Conservation (phyloP, 108 stramenopile species). For the Cyclotella atomus region DNA sequence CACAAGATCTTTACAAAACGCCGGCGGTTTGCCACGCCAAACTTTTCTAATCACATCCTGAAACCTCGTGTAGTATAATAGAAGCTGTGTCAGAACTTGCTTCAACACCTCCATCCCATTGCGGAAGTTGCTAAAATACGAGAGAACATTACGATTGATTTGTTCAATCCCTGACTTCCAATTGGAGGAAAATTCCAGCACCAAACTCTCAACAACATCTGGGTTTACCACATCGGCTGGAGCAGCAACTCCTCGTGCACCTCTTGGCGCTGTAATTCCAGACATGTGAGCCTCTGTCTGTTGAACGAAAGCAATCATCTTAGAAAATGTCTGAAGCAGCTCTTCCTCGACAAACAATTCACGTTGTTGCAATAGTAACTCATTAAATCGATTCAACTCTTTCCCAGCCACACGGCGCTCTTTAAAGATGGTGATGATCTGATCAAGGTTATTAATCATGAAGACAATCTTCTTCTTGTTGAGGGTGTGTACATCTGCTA, state of each 20-base stretch:
- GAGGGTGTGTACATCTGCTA: constrained; percentile 79
- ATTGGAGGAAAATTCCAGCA: constrained; percentile 90
- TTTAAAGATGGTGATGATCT: constrained; percentile 91
- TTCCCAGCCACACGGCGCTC: constrained; percentile 92
- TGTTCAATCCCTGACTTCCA: constrained; percentile 93
- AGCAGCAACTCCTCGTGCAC: constrained; percentile 55
- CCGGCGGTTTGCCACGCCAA: constrained; percentile 81
- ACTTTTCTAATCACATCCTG: constrained; percentile 93
- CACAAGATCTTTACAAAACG: constrained; percentile 95
- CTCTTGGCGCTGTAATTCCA: constrained; percentile 41
- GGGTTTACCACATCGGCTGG: constrained; percentile 72
- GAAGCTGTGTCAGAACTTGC: constrained; percentile 95
- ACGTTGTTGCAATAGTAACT: constrained; percentile 84
- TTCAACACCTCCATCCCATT: constrained; percentile 99
- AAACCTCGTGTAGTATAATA: constrained; percentile 98
- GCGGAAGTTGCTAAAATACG: constrained; percentile 96
- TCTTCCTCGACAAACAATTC: constrained; percentile 98
- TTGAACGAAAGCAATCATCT: constrained; percentile 96
- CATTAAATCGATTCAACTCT: constrained; percentile 92
- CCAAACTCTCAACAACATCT: constrained; percentile 88
- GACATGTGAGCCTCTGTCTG: constrained; percentile 89
- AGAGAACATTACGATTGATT: constrained; percentile 95
- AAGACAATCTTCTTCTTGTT: constrained; percentile 93
- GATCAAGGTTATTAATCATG: constrained; percentile 97
- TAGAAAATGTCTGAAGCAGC: constrained; percentile 87